These are phyloP conservation scores for Anisogramma anomala DNA, from an alignment of 2,329 filamentous ascomycete genomes.

Conservation along the genomic window DNA sequence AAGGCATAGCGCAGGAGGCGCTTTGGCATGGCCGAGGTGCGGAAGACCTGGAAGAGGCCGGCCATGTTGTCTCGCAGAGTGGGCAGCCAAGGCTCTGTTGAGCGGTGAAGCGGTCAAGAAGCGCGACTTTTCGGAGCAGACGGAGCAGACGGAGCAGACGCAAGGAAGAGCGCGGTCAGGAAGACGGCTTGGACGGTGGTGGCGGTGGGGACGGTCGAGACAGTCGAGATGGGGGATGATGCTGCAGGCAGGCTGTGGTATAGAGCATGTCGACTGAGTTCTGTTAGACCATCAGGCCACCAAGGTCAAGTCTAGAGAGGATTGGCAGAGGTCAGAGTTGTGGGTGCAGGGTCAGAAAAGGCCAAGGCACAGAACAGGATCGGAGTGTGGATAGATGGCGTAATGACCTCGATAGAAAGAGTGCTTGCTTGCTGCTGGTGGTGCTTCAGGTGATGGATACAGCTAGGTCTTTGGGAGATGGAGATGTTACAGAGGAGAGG, in stretches of 20 bases:
- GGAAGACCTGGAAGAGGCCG: slow-evolving; percentile 55
- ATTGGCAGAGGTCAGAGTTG: background rate
- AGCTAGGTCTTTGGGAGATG: too few species aligned
- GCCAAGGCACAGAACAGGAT: background rate
- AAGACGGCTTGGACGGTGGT: slow-evolving; percentile 7
- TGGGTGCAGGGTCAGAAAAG: background rate
- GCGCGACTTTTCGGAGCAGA: background rate
- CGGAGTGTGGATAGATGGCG: too few species aligned
- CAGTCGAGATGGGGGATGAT: background rate
- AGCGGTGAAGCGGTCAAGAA: too few species aligned
- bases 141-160: background rate
- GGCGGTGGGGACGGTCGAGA: slow-evolving; percentile 3
- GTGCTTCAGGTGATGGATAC: background rate
- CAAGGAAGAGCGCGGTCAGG: background rate
- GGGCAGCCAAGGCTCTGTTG: slow-evolving; percentile 8
- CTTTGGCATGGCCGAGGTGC: slow-evolving; percentile 70
- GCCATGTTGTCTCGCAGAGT: slow-evolving; percentile 42
- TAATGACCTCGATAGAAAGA: background rate
- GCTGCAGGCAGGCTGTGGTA: slow-evolving; percentile 7
- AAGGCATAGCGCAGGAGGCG: slow-evolving; percentile 78
- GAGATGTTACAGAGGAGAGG: too few species aligned
- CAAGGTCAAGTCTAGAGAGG: background rate
- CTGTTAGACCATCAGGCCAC: slow-evolving; percentile 4
- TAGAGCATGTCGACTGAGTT: slow-evolving; percentile 13
- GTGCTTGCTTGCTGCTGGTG: background rate